phyloP scores from a whole-genome alignment of 495 filamentous ascomycete species.

The Xylaria castorea region DNA sequence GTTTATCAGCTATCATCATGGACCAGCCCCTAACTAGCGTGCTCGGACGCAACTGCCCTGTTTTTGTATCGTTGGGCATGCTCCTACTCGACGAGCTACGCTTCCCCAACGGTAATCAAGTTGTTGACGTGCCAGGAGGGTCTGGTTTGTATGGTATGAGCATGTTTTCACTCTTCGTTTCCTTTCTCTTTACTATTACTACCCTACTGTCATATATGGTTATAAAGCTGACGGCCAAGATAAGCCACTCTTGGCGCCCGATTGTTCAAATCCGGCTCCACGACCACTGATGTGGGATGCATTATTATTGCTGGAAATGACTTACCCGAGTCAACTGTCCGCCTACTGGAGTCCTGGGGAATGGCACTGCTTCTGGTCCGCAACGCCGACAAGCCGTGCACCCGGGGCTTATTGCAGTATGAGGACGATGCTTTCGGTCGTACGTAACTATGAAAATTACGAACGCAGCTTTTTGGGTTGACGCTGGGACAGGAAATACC shows the following conservation, averaged over 20 bases:
- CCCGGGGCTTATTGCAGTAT: slow-evolving; percentile 36
- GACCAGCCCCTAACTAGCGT: neutral
- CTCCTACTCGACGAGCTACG: slow-evolving; percentile 48
- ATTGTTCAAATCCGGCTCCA: slow-evolving; percentile 9
- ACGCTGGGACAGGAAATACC: neutral
- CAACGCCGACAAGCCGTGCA: slow-evolving; percentile 29
- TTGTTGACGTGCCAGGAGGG: slow-evolving; percentile 46
- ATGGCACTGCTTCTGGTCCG: slow-evolving; percentile 21
- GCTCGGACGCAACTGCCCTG: neutral
- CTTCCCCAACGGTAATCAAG: slow-evolving; percentile 32
- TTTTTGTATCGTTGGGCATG: slow-evolving; percentile 40
- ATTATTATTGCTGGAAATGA: slow-evolving; percentile 36
- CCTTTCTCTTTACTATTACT: slow-evolving; percentile 28
- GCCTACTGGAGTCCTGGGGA: slow-evolving; percentile 34
- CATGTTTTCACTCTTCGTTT: slow-evolving; percentile 39
- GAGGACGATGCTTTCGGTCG: slow-evolving; percentile 26
- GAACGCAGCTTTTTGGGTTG: neutral
- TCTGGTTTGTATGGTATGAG: slow-evolving; percentile 49
- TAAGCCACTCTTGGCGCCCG: slow-evolving; percentile 19
- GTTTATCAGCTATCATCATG: neutral
- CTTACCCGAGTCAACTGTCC: slow-evolving; percentile 32
- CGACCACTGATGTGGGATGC: slow-evolving; percentile 28
- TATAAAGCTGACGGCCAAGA: slow-evolving; percentile 18
- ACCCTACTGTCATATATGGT: neutral
- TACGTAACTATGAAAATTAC: slow-evolving; percentile 19